Percentiles rank a stretch among this genome's conserved stretches.
Evolutionary conservation across 257 asterid genomes (phyloP).

Genomic region (Solanum etuberosum): DNA sequence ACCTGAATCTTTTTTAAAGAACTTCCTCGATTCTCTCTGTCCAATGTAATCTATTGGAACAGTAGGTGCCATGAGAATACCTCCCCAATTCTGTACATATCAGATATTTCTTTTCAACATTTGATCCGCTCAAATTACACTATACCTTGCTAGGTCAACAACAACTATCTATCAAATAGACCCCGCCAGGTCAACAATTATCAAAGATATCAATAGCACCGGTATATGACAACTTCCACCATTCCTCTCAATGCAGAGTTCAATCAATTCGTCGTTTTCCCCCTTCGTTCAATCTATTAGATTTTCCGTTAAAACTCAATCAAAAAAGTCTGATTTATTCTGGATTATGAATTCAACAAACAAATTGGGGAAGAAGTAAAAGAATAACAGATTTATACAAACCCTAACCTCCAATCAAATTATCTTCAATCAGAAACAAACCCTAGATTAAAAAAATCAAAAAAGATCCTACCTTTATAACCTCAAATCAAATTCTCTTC

Average conservation of each 20-base stretch:
- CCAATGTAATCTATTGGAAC: constrained; percentile 49
- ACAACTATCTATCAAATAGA: neutral
- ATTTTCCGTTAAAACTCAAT: neutral
- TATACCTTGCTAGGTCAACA: neutral
- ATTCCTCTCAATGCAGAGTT: constrained; percentile 2
- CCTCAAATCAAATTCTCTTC: neutral
- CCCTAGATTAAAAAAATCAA: neutral
- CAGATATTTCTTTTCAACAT: constrained; percentile 20
- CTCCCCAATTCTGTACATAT: constrained; percentile 27
- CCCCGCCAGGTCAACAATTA: constrained; percentile 1
- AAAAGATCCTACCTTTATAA: neutral
- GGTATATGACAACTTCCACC: neutral
- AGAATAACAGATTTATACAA: constrained; percentile 1
- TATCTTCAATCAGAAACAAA: neutral
- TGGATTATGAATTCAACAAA: neutral
- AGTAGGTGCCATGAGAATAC: constrained; percentile 50
- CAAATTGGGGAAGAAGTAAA: neutral
- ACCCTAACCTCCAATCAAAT: constrained; percentile 6
- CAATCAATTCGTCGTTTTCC: neutral
- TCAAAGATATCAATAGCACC: constrained; percentile 6
- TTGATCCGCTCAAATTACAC: constrained; percentile 1
- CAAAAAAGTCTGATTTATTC: neutral
- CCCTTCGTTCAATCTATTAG: neutral
- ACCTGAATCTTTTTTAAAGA: constrained; percentile 14
- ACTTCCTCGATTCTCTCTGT: constrained; percentile 28